These are phyloP conservation scores for Protomyces macrosporus DNA, from an alignment of 1,139 yeast species.

Conservation along the genomic window DNA sequence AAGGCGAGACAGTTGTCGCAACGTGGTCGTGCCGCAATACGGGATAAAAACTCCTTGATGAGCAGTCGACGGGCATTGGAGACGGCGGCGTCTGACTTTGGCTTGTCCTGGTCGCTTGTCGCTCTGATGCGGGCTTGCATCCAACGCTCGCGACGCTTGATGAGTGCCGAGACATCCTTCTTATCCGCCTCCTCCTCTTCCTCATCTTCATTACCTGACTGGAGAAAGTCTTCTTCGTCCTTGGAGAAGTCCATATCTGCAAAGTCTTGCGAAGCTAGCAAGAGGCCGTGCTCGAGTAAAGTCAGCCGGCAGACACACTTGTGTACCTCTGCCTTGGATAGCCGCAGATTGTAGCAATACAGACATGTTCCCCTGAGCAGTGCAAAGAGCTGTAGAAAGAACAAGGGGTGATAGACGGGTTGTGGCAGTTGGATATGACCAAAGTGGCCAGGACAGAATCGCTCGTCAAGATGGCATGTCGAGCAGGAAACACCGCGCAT, in stretches of 20 bases:
- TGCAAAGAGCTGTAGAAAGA: slow-evolving; percentile 83
- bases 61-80: slow-evolving; percentile 77
- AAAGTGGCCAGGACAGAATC: slow-evolving; percentile 95
- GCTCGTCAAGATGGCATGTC: slow-evolving; percentile 93
- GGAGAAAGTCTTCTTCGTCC: slow-evolving; percentile 37
- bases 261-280: slow-evolving; percentile 61
- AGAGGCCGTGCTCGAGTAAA: slow-evolving; percentile 80
- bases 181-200: slow-evolving; percentile 42
- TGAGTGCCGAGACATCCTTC: slow-evolving; percentile 40
- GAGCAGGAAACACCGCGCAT: slow-evolving; percentile 55
- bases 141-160: slow-evolving; percentile 58
- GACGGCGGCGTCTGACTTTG: slow-evolving; percentile 36
- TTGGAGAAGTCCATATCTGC: slow-evolving; percentile 36
- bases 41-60: slow-evolving; percentile 70
- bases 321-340: slow-evolving; percentile 64
- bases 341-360: slow-evolving; percentile 80
- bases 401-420: slow-evolving; percentile 90
- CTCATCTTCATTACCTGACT: slow-evolving; percentile 36
- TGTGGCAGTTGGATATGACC: slow-evolving; percentile 97
- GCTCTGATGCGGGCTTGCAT: slow-evolving; percentile 56
- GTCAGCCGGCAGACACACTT: slow-evolving; percentile 70
- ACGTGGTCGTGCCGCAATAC: slow-evolving; percentile 66
- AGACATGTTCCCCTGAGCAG: slow-evolving; percentile 80
- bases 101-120: slow-evolving; percentile 53
- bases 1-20: slow-evolving; percentile 93